Conservation (phyloP, 1,139 yeast species). For the Zygoascus meyerae region DNA sequence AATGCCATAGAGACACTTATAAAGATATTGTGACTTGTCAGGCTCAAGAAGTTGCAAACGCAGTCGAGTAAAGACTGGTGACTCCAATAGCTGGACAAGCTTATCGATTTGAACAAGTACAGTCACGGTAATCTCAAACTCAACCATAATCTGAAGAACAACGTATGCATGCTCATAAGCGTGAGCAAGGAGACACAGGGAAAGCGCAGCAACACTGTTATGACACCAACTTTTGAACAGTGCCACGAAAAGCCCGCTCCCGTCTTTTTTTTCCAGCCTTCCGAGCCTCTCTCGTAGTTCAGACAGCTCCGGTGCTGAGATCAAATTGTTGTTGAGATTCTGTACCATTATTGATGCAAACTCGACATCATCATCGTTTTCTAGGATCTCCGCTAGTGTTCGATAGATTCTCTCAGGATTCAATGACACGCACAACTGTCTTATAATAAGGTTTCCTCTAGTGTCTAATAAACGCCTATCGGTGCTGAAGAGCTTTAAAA, state of each 20-base stretch:
- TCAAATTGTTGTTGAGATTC: conserved; percentile 72
- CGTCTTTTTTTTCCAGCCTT: conserved; percentile 47
- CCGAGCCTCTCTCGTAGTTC: conserved; percentile 65
- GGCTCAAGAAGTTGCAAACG: conserved; percentile 87
- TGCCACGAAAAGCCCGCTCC: conserved; percentile 65
- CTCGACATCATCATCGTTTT: conserved; percentile 54
- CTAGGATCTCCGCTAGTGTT: conserved; percentile 71
- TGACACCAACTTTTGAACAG: conserved; percentile 91
- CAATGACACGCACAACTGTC: conserved; percentile 76
- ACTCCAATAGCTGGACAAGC: conserved; percentile 71
- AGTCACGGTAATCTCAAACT: conserved; percentile 66
- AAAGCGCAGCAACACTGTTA: conserved; percentile 82
- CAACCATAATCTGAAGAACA: conserved; percentile 68
- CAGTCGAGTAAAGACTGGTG: conserved; percentile 85
- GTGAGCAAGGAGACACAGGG: conserved; percentile 80
- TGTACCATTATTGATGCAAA: conserved; percentile 82
- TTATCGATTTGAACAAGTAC: conserved; percentile 73
- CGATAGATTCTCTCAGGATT: conserved; percentile 80
- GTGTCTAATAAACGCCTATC: conserved; percentile 58
- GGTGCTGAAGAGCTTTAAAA: conserved; percentile 62
- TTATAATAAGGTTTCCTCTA: conserved; percentile 77
- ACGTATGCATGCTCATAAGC: conserved; percentile 84
- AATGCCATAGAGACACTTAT: conserved; percentile 85
- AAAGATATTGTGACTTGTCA: conserved; percentile 70
- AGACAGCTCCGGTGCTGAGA: conserved; percentile 81